Base-by-base conservation (phyloP, 257 asterid species). In the Solanum lycopersicoides region DNA sequence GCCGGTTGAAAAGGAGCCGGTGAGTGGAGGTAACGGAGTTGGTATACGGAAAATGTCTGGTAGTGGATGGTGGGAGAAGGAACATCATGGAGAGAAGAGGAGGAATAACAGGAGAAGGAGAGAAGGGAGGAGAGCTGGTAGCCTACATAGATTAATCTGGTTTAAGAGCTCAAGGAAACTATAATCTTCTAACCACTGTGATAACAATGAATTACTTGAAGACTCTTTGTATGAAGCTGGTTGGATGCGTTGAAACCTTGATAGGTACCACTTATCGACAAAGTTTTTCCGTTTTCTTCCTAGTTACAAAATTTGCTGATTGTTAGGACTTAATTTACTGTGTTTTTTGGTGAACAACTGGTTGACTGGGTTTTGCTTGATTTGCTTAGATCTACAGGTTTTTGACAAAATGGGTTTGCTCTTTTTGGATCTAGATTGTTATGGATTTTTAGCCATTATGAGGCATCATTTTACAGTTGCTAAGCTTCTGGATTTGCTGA, bases 221-320 rank as follows among this genome's bases (percentile, higher is more conserved):
- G 99, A n/a, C 98, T 86, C 99, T 96, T 50, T 97, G 99, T 87
- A 83, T 86, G 99, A 97, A 85, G 99, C 98, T 75, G 99, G 99
- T 25, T 97, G 99, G 99, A 80, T 93, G n/a, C 85, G 99, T 97
- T 45, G 97, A 97, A 82, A n/a, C n/a, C 92, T 98, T 25, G 99
- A 97, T 84, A n/a, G 99, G 99, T 59, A 95, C 99, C 34, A 97
- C 99, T 89, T 96, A 96, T 87, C 93, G 98, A n/a, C 87, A 97
- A 94, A 99, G 99, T 97, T 21, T 14, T n/a, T n/a, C n/a, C n/a
- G n/a, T n/a, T n/a, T n/a, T n/a, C n/a, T n/a, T n/a, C n/a, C n/a
- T n/a, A n/a, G n/a, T n/a, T n/a, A n/a, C n/a, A n/a, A n/a, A n/a
- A 59, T 56, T 20, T 56, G 0, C 25, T 56, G 65, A 56, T 56